phyloP scores from a whole-genome alignment of 1,284 basidiomycete genomes.

The Leucocoprinus gongylophorus region DNA sequence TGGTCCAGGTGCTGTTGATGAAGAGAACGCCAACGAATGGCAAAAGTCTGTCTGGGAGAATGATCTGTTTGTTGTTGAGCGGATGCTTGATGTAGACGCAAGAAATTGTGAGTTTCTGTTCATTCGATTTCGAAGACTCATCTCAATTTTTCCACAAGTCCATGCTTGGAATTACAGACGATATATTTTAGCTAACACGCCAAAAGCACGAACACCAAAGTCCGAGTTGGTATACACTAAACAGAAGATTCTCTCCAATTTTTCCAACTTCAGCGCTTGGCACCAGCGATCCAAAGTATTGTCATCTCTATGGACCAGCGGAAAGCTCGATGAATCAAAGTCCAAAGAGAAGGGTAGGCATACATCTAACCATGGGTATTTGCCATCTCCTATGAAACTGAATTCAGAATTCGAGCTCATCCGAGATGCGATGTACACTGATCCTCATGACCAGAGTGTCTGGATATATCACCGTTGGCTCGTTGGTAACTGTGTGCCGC shows the following conservation, averaged over 20 bases:
- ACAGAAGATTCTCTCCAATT: constrained; percentile 88
- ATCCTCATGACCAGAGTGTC: constrained; percentile 92
- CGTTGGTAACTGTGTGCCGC: constrained; percentile 59
- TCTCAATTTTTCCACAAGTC: constrained; percentile 43
- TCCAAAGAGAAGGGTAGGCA: constrained; percentile 61
- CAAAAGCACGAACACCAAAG: constrained; percentile 42
- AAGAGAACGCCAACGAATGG: constrained; percentile 55
- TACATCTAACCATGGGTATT: constrained; percentile 7
- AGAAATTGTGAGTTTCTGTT: constrained; percentile 70
- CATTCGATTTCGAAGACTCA: background rate
- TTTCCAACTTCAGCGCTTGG: constrained; percentile 99
- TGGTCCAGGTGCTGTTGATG: constrained; percentile 45
- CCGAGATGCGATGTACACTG: constrained; percentile 92
- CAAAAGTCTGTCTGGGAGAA: constrained; percentile 71
- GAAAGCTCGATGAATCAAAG: constrained; percentile 41
- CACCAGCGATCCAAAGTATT: constrained; percentile 91
- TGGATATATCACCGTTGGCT: constrained; percentile 99
- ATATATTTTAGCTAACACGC: constrained; percentile 70
- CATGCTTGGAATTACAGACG: constrained; percentile 90
- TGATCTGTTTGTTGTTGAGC: constrained; percentile 82
- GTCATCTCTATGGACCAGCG: constrained; percentile 57
- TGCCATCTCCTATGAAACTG: background rate
- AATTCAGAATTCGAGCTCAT: constrained; percentile 83
- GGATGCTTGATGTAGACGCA: constrained; percentile 82
- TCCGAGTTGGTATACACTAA: constrained; percentile 79